phyloP scores from a whole-genome alignment of 495 filamentous ascomycete species.

The Neurospora sp. region DNA sequence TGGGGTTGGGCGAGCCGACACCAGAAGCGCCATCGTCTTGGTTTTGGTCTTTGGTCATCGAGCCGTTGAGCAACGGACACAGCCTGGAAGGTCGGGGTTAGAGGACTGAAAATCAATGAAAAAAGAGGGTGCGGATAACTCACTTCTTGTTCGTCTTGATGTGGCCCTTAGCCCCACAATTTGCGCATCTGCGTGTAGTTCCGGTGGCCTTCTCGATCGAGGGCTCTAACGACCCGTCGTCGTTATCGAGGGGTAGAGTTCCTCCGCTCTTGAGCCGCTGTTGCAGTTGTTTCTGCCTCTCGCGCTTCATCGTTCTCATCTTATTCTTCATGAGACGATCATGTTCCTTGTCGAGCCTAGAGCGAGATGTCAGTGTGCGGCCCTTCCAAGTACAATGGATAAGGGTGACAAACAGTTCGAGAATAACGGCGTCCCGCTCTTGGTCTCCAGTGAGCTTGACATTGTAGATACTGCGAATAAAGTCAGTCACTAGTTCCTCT shows the following conservation, averaged over 20 bases:
- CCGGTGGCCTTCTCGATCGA: constrained; percentile 40
- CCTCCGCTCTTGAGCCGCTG: constrained; percentile 30
- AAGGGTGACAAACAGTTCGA: constrained; percentile 21
- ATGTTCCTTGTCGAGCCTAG: constrained; percentile 64
- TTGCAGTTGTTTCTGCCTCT: constrained; percentile 68
- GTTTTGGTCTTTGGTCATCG: constrained; percentile 60
- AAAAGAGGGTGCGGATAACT: constrained; percentile 7
- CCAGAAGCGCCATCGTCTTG: constrained; percentile 33
- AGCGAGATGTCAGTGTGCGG: neutral
- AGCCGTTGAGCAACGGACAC: constrained; percentile 84
- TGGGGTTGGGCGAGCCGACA: constrained; percentile 39
- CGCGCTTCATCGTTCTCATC: constrained; percentile 80
- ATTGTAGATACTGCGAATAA: constrained; percentile 33
- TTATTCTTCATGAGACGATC: constrained; percentile 79
- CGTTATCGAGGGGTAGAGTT: constrained; percentile 15
- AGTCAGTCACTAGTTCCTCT: constrained; percentile 11
- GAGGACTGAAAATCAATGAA: constrained; percentile 8
- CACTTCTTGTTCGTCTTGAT: constrained; percentile 99
- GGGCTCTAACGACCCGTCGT: constrained; percentile 38
- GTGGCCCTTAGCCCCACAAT: constrained; percentile 89
- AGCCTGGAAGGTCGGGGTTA: constrained; percentile 46
- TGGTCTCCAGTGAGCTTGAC: constrained; percentile 60
- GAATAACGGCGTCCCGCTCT: constrained; percentile 38
- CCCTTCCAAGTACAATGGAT: neutral
- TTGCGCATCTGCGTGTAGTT: constrained; percentile 91